phyloP scores from a whole-genome alignment of 306 rosid species.

The Sindora glabra region DNA sequence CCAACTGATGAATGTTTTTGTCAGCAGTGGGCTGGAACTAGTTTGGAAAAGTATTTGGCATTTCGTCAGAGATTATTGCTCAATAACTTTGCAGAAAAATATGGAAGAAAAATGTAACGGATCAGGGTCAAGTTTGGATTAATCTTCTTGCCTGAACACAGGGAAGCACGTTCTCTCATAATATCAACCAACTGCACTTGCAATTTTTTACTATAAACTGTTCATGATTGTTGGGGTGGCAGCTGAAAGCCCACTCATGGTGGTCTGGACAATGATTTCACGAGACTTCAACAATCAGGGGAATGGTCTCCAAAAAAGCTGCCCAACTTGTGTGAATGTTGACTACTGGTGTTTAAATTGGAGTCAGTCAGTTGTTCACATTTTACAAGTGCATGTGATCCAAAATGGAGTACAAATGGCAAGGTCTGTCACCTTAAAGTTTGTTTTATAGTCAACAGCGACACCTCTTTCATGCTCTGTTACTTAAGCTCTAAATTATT shows the following conservation, averaged over 20 bases:
- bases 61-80: constrained; percentile 73
- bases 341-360: not conserved
- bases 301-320: constrained; percentile 20
- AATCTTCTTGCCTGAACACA: constrained; percentile 15
- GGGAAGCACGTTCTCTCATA: constrained; percentile 19
- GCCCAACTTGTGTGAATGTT: constrained; percentile 14
- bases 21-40: constrained; percentile 90
- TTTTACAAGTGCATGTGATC: constrained; percentile 13
- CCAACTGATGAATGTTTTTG: constrained; percentile 93
- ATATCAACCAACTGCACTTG: not conserved
- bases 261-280: not conserved
- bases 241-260: constrained; percentile 16
- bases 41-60: constrained; percentile 74
- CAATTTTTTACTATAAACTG: not conserved
- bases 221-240: not conserved
- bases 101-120: constrained; percentile 44
- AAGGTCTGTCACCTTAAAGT: constrained; percentile 21
- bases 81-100: constrained; percentile 70
- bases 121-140: constrained; percentile 2
- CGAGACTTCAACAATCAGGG: constrained; percentile 2
- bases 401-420: not conserved
- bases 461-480: not conserved
- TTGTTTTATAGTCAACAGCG: not conserved
- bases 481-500: not conserved
- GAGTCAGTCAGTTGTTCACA: constrained; percentile 5